Percentiles rank a stretch among this genome's conserved stretches.
Conservation (phyloP, 73 alveolate genomes). For the Breviolum minutum region DNA sequence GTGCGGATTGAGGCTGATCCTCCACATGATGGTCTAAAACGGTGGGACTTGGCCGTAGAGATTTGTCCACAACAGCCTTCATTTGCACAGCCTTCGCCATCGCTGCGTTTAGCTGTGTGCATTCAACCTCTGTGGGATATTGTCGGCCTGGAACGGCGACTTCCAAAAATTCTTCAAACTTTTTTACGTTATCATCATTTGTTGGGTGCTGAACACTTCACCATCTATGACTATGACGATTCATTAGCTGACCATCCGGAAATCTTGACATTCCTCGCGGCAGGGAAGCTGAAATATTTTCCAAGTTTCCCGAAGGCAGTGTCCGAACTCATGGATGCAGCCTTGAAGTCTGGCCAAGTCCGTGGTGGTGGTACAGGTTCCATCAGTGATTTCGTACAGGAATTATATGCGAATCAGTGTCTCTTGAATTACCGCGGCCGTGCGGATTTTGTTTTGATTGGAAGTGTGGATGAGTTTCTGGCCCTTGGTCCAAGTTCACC, state of each 20-base stretch:
- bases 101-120: not conserved
- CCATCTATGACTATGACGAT: constrained; percentile 13
- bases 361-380: not conserved
- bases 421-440: constrained; percentile 10
- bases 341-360: not conserved
- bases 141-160: not conserved
- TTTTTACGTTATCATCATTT: not conserved
- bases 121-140: not conserved
- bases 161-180: not conserved
- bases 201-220: constrained; percentile 8
- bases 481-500: not conserved
- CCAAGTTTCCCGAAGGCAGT: not conserved
- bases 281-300: constrained; percentile 19
- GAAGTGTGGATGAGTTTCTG: not conserved
- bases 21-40: too few species aligned
- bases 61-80: too few species aligned
- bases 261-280: not conserved
- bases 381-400: not conserved
- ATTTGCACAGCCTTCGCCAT: not conserved
- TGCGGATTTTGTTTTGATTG: not conserved
- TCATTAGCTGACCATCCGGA: constrained; percentile 9
- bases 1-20: too few species aligned
- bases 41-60: too few species aligned
- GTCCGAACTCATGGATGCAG: not conserved
- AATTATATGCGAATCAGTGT: not conserved